Evolutionary conservation across 2,329 filamentous ascomycete species (phyloP), one percentile per base, ranked within the genome.

Genomic region (Metarhizium humberi): DNA sequence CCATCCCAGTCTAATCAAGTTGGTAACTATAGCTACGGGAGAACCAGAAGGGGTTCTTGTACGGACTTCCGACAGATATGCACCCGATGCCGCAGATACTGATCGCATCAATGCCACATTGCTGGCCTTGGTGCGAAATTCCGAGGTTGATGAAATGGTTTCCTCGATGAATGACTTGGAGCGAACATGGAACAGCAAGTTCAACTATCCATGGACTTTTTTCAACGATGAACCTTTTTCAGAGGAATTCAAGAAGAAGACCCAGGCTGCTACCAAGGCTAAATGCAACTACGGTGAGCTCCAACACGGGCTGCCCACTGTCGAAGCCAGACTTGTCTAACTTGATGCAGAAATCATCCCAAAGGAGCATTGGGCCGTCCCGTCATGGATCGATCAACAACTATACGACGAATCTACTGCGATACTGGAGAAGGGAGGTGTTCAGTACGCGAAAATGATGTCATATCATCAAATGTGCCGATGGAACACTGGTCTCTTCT

Each of bases 161-260:
- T 82, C 86, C 67, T 90, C 91, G 30, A 99, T 99, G 90, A 73
- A 74, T 55, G 92, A 99, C 67, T 79, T 99, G 57, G 94, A 99
- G 74, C 78, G 87, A 61, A 97, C 92, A 1, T 99, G 92, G 91
- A 99, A 99, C 67, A 78, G 84, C 78, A 99, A 99, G 69, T 99
- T 97, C 82, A 99, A 99, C 76, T 99, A 99, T 68, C 94, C 94
- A 0, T 99, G 94, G 90, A 96, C 91, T 8, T 99, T 99, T 71
- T 95, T 99, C 80, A 99, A 99, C 73, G 92, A 99, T 67, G 86
- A 89, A 53, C 89, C 90, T 16, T 99, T 99, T 67, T 86, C 87
- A 3, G 88, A 94, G 16, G 92, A 97, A 64, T 99, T 99, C 77
- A 97, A 95, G 75, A 77, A 76, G 64, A 83, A 81, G 71, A 97